A percentile compares a stretch with the other conserved stretches of the same genome.
These are phyloP conservation scores for Thymus quinquecostatus DNA, from an alignment of 257 asterid genomes.

Conservation along the genomic window DNA sequence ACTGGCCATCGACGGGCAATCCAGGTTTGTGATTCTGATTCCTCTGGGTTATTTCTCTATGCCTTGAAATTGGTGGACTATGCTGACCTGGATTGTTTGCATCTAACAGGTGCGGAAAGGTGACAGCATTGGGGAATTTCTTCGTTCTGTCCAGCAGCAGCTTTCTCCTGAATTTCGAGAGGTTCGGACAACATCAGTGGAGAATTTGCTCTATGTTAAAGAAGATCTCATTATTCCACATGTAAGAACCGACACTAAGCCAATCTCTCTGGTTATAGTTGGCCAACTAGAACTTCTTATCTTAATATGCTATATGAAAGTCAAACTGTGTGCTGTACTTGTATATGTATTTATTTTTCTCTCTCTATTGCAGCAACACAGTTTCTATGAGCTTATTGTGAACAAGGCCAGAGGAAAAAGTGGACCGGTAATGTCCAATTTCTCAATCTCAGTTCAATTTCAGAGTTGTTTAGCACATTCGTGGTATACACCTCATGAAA, in stretches of 20 bases:
- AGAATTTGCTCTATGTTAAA: constrained; percentile 94
- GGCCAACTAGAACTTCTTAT: not conserved
- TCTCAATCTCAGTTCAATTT: constrained; percentile 37
- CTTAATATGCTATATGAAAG: not conserved
- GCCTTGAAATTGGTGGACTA: not conserved
- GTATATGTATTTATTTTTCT: constrained; percentile 1
- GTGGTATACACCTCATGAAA: not conserved
- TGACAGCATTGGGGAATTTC: constrained; percentile 90
- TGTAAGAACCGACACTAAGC: constrained; percentile 38
- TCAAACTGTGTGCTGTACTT: constrained; percentile 4
- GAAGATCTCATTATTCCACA: constrained; percentile 99
- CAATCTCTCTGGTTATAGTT: not conserved
- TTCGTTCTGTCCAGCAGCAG: constrained; percentile 96
- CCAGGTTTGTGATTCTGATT: constrained; percentile 54
- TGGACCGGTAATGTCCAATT: constrained; percentile 85
- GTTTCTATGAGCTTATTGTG: constrained; percentile 93
- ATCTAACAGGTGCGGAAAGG: constrained; percentile 83
- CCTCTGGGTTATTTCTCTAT: not conserved
- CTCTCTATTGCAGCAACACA: constrained; percentile 77
- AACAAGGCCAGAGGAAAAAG: constrained; percentile 99
- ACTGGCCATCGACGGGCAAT: constrained; percentile 92
- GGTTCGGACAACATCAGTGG: constrained; percentile 94
- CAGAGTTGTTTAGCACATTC: constrained; percentile 9
- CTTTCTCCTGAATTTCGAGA: constrained; percentile 98
- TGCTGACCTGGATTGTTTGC: constrained; percentile 11